Percentiles rank a stretch among this genome's conserved stretches.
These are phyloP conservation scores for Flaveria floridana DNA, from an alignment of 140 eudicot species.

Conservation along the genomic window DNA sequence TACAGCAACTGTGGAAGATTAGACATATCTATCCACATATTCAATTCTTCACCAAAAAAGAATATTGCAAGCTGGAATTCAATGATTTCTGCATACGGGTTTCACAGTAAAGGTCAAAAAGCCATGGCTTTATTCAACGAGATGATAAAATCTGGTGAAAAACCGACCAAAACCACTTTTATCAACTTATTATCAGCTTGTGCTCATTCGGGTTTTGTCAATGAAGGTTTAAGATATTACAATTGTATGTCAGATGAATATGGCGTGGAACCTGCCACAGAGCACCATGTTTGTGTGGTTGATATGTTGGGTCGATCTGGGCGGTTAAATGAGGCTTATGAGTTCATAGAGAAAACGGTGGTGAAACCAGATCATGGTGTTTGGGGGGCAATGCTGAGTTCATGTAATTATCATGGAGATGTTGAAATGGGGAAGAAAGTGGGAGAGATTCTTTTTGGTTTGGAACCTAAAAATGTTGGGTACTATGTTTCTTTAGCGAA, in stretches of 20 bases:
- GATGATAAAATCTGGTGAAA: constrained; percentile 39
- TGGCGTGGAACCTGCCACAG: constrained; percentile 42
- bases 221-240: constrained; percentile 44
- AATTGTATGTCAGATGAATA: constrained; percentile 41
- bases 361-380: constrained; percentile 49
- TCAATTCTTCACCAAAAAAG: constrained; percentile 33
- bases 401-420: constrained; percentile 65
- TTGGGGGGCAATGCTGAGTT: constrained; percentile 77
- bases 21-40: constrained; percentile 37
- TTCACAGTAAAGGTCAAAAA: constrained; percentile 49
- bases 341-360: constrained; percentile 37
- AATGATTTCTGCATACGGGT: constrained; percentile 65
- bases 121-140: constrained; percentile 45
- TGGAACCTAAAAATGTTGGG: constrained; percentile 60
- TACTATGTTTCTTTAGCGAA: constrained; percentile 60
- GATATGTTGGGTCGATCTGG: constrained; percentile 67
- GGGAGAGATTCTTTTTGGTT: constrained; percentile 45
- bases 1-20: constrained; percentile 68
- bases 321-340: constrained; percentile 49
- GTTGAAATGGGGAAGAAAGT: constrained; percentile 66
- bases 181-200: constrained; percentile 66
- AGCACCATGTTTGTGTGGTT: constrained; percentile 66
- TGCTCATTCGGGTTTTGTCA: constrained; percentile 60
- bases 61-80: constrained; percentile 60
- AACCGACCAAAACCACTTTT: constrained; percentile 54